Evolutionary conservation across 495 filamentous ascomycete species (phyloP), one percentile per base, ranked within the genome.

Genomic region (Penicillium antarcticum): DNA sequence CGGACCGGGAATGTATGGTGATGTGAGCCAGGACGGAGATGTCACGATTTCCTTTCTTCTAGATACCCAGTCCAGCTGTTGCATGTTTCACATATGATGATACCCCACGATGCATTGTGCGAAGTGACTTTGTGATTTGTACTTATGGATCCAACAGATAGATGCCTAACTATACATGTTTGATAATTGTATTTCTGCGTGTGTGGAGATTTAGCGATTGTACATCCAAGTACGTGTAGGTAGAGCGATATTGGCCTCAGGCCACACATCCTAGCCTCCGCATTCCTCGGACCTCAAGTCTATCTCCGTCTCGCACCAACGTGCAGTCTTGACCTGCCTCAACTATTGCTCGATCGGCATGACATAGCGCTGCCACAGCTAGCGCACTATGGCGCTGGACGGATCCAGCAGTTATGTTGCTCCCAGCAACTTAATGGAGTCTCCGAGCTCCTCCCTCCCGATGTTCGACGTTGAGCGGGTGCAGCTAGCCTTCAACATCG

Each of bases 381-480:
- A 56, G 70, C 69, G 69, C 70, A 71, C 43, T 53, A 83, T 83
- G 79, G 78, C 76, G 66, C 76, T 77, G 68, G 74, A 80, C 42
- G 57, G 61, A 57, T 68, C 77, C 51, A 72, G 71, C 58, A 76
- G 78, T 56, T 83, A 81, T 71, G 77, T 74, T 67, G 70, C 79
- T 66, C 72, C 72, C 51, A 72, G 60, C 65, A 75, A 70, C 69
- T 63, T 80, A 32, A 79, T 80, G 52, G 81, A 88, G 60, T 72
- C 86, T 43, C 68, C 76, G 33, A 81, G 85, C 55, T 78, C 47
- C 41, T 49, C 78, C 40, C 76, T 91, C 24, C 89, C 91, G 53
- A 95, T 97, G 68, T 97, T 98, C 77, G 86, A 95, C 61, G 84
- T 97, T 61, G 87, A 92, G 67, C 84, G 76, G 51, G 94, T 98